Evolutionary conservation across 441 rosid genomes (phyloP), one percentile per base, ranked within the genome.

Genomic region (Eruca vesicaria): DNA sequence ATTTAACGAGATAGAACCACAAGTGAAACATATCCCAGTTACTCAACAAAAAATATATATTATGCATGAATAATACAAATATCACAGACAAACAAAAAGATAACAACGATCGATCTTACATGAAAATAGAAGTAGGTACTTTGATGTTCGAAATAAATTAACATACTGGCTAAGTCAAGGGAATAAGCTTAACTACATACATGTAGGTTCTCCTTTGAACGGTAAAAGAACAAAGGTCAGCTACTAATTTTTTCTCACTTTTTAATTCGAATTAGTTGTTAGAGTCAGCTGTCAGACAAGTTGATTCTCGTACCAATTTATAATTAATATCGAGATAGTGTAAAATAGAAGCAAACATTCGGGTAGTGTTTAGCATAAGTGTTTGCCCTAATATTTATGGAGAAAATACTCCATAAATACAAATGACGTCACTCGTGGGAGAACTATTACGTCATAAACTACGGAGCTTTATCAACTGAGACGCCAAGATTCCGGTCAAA

Each of bases 401-500:
- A 19, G n/a, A 56, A 61, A 52, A 63, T 11, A 62, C 58, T 16
- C 56, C 19, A 5, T 35, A 62, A 26, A 26, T 7, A n/a, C 18
- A 58, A 16, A 52, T 62, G 74, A 75, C 48, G 74, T 53, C 65
- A 75, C 19, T 38, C 19, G 10, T 29, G 9, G 35, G 53, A 11
- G 63, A 63, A 35, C 14, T 38, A 62, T 28, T 18, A 4, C 79
- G 35, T 75, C 74, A 69, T 52, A 38, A 52, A 52, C 18, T 28
- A 50, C 41, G 29, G 59, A 23, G 38, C 41, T 64, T n/a, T 63
- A 57, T 64, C 20, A 35, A 63, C 70, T 7, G 53, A 45, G 20
- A 20, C 32, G 58, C 20, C 26, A 59, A 43, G 29, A 45, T 60
- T 60, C n/a, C 12, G 26, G 78, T 74, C 78, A 59, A 63, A 55